phyloP scores from a whole-genome alignment of 495 filamentous ascomycete genomes.

The Tuber indicum region DNA sequence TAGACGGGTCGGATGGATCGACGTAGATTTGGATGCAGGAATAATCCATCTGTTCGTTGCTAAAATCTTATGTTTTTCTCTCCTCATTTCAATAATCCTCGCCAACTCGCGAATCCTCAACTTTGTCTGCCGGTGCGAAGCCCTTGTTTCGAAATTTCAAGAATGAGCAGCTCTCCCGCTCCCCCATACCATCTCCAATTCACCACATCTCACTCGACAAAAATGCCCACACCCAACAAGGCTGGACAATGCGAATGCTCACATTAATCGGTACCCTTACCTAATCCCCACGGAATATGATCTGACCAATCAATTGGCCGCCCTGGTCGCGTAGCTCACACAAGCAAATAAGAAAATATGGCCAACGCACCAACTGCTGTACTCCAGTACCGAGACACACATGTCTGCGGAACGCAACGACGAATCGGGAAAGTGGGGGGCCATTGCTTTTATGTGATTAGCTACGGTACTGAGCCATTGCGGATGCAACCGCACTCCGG shows the following conservation, averaged over 20 bases:
- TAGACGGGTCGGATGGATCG: not conserved
- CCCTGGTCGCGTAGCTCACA: not conserved
- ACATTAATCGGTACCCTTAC: not conserved
- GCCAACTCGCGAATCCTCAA: not conserved
- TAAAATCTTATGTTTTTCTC: not conserved
- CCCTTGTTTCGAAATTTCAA: not conserved
- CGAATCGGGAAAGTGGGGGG: not conserved
- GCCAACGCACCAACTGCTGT: not conserved
- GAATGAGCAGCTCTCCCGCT: not conserved
- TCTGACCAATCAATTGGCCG: not conserved
- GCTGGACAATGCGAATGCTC: not conserved
- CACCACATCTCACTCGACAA: not conserved
- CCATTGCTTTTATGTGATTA: not conserved
- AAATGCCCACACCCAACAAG: not conserved
- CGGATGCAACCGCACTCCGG: not conserved
- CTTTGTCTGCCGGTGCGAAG: not conserved
- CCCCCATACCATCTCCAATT: not conserved
- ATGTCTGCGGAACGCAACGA: not conserved
- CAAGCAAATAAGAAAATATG: not conserved
- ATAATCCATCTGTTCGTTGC: not conserved
- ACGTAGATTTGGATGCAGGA: not conserved
- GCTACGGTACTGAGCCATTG: not conserved
- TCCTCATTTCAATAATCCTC: not conserved
- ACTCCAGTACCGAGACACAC: not conserved
- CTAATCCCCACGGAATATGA: not conserved